These are phyloP conservation scores for Agaricus subrufescens DNA, from an alignment of 768 basidiomycete genomes.

Conservation along the genomic window DNA sequence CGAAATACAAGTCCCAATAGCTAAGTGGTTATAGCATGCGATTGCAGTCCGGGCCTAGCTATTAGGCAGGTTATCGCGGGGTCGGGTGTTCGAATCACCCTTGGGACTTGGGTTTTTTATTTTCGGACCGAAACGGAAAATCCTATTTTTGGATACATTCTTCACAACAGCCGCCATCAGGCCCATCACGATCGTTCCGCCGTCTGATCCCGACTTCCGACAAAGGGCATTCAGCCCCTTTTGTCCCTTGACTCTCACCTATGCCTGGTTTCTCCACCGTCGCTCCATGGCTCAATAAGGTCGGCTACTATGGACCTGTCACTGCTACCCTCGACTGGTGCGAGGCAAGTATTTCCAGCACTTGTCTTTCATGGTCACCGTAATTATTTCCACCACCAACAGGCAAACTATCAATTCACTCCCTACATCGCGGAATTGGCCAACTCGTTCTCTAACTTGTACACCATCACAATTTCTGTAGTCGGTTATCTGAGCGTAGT, in stretches of 20 bases:
- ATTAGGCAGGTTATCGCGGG: constrained; percentile 8
- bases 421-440: constrained; percentile 75
- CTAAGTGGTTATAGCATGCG: constrained; percentile 17
- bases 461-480: constrained; percentile 49
- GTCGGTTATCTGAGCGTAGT: constrained; percentile 37
- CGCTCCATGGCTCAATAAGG: constrained; percentile 27
- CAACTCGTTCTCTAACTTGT: constrained; percentile 70
- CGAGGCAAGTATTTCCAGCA: constrained; percentile 37
- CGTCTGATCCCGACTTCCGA: no score
- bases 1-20: constrained; percentile 9
- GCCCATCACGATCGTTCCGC: no score
- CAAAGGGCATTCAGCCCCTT: no score
- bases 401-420: constrained; percentile 78
- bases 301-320: constrained; percentile 57
- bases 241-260: constrained; percentile 9
- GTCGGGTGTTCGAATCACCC: constrained; percentile 18
- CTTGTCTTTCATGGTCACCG: background rate
- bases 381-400: constrained; percentile 3
- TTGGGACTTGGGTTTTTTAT: constrained; percentile 9
- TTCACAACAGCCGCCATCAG: background rate
- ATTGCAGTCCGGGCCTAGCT: constrained; percentile 9
- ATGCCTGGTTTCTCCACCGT: constrained; percentile 33
- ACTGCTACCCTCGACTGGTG: constrained; percentile 76
- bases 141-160: background rate
- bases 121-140: background rate